Base-by-base conservation (phyloP, 768 basidiomycete genomes). In the Lactarius vividus region DNA sequence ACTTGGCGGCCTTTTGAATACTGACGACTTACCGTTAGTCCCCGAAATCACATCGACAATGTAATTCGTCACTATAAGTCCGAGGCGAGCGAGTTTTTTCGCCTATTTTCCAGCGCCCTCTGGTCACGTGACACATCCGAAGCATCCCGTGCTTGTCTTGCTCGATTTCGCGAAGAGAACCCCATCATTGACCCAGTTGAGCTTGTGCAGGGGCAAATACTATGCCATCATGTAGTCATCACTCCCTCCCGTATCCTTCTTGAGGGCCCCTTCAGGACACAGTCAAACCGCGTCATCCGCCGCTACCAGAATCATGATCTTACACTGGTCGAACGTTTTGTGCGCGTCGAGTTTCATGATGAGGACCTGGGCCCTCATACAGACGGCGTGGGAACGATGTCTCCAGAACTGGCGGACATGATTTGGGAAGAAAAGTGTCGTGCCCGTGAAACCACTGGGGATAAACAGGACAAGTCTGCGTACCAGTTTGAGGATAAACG, bases 321-420 rank as follows among this genome's bases (percentile, higher is more conserved):
- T 52, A 81, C 81, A 1, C 84, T 82, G 64, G 80, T 87, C 54
- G 83, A 89, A 29, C 78, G 85, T 71, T 96, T 96, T 73, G 73
- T 95, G 40, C 86, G 93, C 16, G 92, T 94, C 39, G 87, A 91
- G 70, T 92, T 95, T 71, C 83, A 88, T 6, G 93, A 94, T 61
- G 93, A 95, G 77, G 89, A 94, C 72, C 75, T 92, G 11, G 80
- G 79, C 66, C 66, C 81, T 23, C 88, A 87, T 72, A 92, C 92
- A 0, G 92, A 94, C 65, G 92, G 92, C 28, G 85, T 89, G 16
- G 92, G 92, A 0, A 91, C 90, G 0, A 89, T 94, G 59, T 88
- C 91, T 2, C 75, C 76, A 33, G 77, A 78, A 20, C 78, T 94
- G 4, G 84, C 80, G 0, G 74, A 86, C 56, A 75, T 71, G 70